Base-by-base conservation (phyloP, 495 filamentous ascomycete genomes). In the Terfezia boudieri region DNA sequence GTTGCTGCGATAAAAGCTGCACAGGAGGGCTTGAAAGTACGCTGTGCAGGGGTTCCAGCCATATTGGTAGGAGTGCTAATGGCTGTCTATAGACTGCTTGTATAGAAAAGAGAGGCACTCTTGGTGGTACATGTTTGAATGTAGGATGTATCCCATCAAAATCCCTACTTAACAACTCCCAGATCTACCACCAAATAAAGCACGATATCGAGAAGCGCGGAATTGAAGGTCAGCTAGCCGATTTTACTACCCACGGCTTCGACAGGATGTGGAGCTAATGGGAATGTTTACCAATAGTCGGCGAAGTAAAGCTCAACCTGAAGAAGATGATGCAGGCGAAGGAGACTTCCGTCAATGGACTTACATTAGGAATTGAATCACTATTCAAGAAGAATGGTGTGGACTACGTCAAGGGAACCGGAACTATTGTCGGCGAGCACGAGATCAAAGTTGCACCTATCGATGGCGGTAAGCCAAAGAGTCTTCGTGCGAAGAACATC, bases 131-230 rank as follows among this genome's bases (percentile, higher is more conserved):
- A 59, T 98, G 90, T 75, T 74, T 98, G 62, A 98, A 98, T 72
- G 90, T 98, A 67, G 90, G 90, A 70, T 98, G 90, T 72, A 98
- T 98, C 64, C 90, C 90, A 49, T 96, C 90, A 56, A 98, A 98
- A 71, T 95, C 90, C 50, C 85, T 98, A 62, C 85, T 98, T 67
- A 96, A 98, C 80, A 98, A 96, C 76, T 94, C 92, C 60, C 85
- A 94, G 69, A 79, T 98, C 53, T 96, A 96, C 77, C 90, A 98
- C 75, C 82, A 87, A 72, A 82, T 95, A 64, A 80, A 89, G 48
- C 90, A 98, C 73, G 90, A 98, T 73, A 86, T 83, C 53, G 94
- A 96, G 74, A 81, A 83, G 69, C 87, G 90, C 67, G 90, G 90
- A 67, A 98, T 98, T 69, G 84, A 86, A 59, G 63, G 63, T 65